Evolutionary conservation across 2,329 filamentous ascomycete species (phyloP), one percentile per base, ranked within the genome.

Genomic region (Pseudogymnoascus sp.): DNA sequence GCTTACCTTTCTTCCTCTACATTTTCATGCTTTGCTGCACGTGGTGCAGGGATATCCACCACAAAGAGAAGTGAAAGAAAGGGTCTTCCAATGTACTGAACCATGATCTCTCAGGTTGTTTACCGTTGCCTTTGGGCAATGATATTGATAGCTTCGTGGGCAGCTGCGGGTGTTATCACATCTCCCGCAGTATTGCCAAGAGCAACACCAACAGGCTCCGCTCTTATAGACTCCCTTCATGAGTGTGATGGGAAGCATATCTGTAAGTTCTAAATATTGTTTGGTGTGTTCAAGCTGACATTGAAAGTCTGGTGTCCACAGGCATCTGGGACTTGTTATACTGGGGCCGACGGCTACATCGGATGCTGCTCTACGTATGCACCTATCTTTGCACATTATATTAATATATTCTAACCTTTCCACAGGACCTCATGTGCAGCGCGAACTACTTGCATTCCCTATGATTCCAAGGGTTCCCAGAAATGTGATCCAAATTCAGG

Each of bases 291-390:
- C 33, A 60, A 60, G 35, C 58, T 60, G 35, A 60, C 58, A 8
- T 25, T 41, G 38, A 40, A 25, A 60, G 58, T 60, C 58, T 60
- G 8, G 7, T 60, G 58, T 18, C 58, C 58, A 28, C 2, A n/a
- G 11, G 35, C 35, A 41, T 60, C 38, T 40, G 58, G 58, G n/a
- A 60, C 58, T 60, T 60, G 58, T 31, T 60, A 60, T 60, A 60
- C 58, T 25, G 58, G 58, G 4, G 3, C 1, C 25, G 58, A 60
- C 23, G 58, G 58, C 25, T 60, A 40, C 11, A 40, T 60, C 23
- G 58, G 58, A 38, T 60, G 58, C 33, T 60, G 58, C 12, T 25
- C 58, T 38, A 18, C 5, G 49, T 55, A 35, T 21, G 49, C n/a
- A 55, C 28, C 49, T 35, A 33, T 21, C 16, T 9, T 35, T 21